Percentiles rank a stretch among this genome's conserved stretches.
Conservation (phyloP, 805 yeast species). For the Schwanniomyces pseudopolymorphus region DNA sequence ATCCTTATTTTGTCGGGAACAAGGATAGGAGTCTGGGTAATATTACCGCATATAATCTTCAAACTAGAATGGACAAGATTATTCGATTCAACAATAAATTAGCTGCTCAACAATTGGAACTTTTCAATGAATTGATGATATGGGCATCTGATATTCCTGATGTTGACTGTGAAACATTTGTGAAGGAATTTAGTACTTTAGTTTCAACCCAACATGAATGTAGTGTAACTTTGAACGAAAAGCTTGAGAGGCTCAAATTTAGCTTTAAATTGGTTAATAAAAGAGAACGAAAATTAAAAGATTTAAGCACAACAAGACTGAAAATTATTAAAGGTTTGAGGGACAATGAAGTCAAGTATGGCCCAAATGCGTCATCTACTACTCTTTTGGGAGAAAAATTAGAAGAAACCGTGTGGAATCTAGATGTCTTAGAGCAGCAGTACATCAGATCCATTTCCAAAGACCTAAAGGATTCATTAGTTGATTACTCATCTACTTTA, state of each 20-base stretch:
- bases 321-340: slow-evolving; percentile 38
- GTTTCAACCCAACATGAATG: slow-evolving; percentile 36
- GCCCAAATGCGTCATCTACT: slow-evolving; percentile 44
- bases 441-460: slow-evolving; percentile 45
- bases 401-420: slow-evolving; percentile 50
- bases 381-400: slow-evolving; percentile 47
- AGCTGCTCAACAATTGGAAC: slow-evolving; percentile 33
- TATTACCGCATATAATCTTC: slow-evolving; percentile 9
- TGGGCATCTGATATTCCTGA: slow-evolving; percentile 45
- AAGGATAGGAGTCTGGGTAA: slow-evolving; percentile 7
- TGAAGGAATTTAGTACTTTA: slow-evolving; percentile 41
- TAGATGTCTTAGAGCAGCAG: slow-evolving; percentile 55
- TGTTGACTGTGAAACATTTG: slow-evolving; percentile 36
- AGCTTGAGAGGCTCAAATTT: slow-evolving; percentile 42
- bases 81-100: slow-evolving; percentile 40
- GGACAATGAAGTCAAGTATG: slow-evolving; percentile 45
- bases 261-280: slow-evolving; percentile 47
- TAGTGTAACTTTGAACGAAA: slow-evolving; percentile 37
- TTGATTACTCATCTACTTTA: slow-evolving; percentile 40
- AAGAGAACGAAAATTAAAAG: slow-evolving; percentile 49
- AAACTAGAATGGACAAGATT: slow-evolving; percentile 14
- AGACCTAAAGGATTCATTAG: slow-evolving; percentile 44
- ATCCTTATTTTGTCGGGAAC: not conserved
- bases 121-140: slow-evolving; percentile 36
- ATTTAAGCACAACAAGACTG: slow-evolving; percentile 33